Evolutionary conservation across 2,329 filamentous ascomycete species (phyloP), one percentile per base, ranked within the genome.

Genomic region (Lasiodiplodia hormozganensis): DNA sequence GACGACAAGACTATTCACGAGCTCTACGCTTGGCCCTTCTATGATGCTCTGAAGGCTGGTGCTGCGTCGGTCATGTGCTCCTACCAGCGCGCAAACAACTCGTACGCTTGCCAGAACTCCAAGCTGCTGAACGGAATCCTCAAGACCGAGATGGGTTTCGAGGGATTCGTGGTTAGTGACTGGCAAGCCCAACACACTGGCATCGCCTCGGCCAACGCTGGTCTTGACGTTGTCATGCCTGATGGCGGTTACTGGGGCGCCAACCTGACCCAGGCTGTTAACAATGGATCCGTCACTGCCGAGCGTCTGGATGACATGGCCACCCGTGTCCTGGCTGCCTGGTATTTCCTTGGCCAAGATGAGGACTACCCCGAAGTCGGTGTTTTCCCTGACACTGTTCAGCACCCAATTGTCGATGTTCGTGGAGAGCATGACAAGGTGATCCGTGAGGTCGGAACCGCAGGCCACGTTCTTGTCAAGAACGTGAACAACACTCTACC

Each of bases 1-100:
- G 89, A 90, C 69, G 89, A 91, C 73, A 84, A 85, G 68, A 88
- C 88, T 0, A 78, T 90, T 28, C 88, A 90, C 70, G 89, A 91
- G 74, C 80, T 87, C n/a, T 92, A 92, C 65, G 82, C 87, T 2
- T 91, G 87, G 83, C 89, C 89, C 0, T 92, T 90, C 69, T 84
- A 87, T 74, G 85, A 91, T 68, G 84, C 86, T 0, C 76, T 91
- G 2, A 82, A 78, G 25, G 87, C 87, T 12, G 88, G 88, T 2
- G 85, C 84, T 0, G 87, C 80, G 0, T 86, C 84, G 0, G 77
- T 90, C 31, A 90, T 91, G 89, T 91, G 89, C 70, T 77, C 78
- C 0, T 82, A 83, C 57, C 75, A 83, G 34, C 71, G 74, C 18
- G 69, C 73, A 10, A 78, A 80, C 65, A 73, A 74, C 49, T 74